These are phyloP conservation scores for Claviceps sp. DNA, from an alignment of 2,329 filamentous ascomycete genomes.

Conservation along the genomic window DNA sequence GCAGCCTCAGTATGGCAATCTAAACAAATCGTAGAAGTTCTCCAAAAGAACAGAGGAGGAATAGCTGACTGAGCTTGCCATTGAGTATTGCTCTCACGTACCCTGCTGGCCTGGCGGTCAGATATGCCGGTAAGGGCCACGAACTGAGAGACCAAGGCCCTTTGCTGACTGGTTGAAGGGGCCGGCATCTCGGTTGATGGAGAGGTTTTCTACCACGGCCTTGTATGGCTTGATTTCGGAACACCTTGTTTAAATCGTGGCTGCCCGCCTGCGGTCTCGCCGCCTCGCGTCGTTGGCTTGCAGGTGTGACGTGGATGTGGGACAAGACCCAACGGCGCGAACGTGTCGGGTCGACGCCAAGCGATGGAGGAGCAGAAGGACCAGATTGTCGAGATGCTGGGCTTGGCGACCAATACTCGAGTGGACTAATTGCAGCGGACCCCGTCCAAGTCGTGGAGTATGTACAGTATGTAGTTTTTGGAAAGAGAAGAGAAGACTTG, in stretches of 20 bases:
- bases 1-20: neutral
- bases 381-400: neutral
- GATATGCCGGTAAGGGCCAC: conserved; percentile 28
- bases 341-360: neutral
- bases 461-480: neutral
- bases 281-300: neutral
- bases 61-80: neutral
- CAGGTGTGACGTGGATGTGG: neutral
- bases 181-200: conserved; percentile 22
- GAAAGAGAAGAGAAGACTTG: conserved; percentile 1
- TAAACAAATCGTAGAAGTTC: neutral
- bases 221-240: neutral
- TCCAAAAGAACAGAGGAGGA: neutral
- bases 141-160: conserved; percentile 28
- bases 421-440: neutral
- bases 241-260: neutral
- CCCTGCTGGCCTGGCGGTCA: conserved; percentile 30
- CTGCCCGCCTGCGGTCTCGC: neutral
- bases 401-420: neutral
- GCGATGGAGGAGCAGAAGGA: neutral
- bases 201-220: neutral
- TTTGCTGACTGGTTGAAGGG: conserved; percentile 24
- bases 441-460: conserved; percentile 1
- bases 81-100: conserved; percentile 18
- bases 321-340: neutral